A percentile compares a stretch with the other conserved stretches of the same genome.
Evolutionary conservation across 495 filamentous ascomycete species (phyloP).

Genomic region (Daldinia loculata): DNA sequence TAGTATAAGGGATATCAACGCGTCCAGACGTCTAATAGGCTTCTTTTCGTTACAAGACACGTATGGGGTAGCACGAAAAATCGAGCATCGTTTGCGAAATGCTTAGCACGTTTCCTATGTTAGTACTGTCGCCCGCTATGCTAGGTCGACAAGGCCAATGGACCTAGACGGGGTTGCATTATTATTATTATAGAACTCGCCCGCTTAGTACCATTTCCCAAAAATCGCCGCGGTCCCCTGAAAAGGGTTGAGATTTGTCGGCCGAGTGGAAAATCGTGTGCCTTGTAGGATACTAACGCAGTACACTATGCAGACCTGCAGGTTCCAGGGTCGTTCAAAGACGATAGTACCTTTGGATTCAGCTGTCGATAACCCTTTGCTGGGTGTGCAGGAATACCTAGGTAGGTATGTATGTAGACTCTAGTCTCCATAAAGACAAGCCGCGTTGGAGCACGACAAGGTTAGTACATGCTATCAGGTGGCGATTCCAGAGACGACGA

Average conservation of each 20-base stretch:
- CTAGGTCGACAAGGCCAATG: constrained; percentile 33
- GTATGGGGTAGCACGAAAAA: constrained; percentile 26
- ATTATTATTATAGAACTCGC: constrained; percentile 27
- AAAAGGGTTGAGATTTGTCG: constrained; percentile 32
- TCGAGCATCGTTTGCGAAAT: constrained; percentile 17
- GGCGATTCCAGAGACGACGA: constrained; percentile 25
- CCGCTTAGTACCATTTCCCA: constrained; percentile 18
- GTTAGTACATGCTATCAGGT: constrained; percentile 37
- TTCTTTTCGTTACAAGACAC: constrained; percentile 11
- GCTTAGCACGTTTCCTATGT: constrained; percentile 24
- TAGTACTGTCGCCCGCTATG: constrained; percentile 17
- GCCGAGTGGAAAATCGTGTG: constrained; percentile 32
- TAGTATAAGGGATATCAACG: constrained; percentile 10
- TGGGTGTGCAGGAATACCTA: constrained; percentile 13
- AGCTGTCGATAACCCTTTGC: constrained; percentile 23
- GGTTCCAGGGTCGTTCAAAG: constrained; percentile 31
- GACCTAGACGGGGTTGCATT: constrained; percentile 23
- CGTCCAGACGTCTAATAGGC: constrained; percentile 11
- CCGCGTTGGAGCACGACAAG: constrained; percentile 28
- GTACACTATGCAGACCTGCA: constrained; percentile 22
- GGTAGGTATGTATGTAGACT: constrained; percentile 16
- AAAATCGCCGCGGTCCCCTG: constrained; percentile 25
- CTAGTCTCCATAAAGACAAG: constrained; percentile 27
- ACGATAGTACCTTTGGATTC: not conserved
- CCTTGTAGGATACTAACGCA: constrained; percentile 25